Percentiles rank a stretch among this genome's conserved stretches.
Conservation (phyloP, 2,329 filamentous ascomycete species). For the Rhynchosporium graminicola region DNA sequence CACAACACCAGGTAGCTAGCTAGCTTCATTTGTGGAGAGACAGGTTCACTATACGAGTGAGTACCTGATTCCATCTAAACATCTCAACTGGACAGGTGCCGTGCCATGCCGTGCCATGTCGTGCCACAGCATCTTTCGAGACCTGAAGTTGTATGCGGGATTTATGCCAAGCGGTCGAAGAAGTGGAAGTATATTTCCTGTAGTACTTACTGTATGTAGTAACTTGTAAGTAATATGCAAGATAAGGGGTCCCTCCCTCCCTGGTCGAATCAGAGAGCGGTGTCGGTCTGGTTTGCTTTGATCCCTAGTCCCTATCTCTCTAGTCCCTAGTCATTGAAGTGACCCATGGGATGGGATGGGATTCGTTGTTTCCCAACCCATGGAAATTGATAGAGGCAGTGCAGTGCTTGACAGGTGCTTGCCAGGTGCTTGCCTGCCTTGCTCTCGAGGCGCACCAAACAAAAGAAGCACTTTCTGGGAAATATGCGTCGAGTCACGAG, state of each 20-base stretch:
- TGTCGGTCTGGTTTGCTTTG: background rate
- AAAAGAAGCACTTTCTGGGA: background rate
- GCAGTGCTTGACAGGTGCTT: background rate
- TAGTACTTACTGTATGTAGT: too few species aligned
- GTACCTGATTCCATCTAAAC: background rate
- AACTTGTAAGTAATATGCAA: background rate
- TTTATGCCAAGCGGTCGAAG: background rate
- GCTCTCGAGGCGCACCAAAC: background rate
- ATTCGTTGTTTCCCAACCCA: background rate
- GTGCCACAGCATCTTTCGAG: background rate
- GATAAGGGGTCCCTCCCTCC: background rate
- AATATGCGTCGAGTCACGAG: background rate
- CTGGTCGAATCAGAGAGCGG: slow-evolving; percentile 9
- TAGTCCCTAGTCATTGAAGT: background rate
- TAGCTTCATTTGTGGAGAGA: background rate
- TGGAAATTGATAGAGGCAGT: slow-evolving; percentile 4
- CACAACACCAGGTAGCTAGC: background rate
- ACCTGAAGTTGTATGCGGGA: slow-evolving; percentile 11
- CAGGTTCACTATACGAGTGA: background rate
- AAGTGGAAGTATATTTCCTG: background rate
- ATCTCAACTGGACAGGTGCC: background rate
- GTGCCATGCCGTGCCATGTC: too few species aligned
- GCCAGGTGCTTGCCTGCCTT: slow-evolving; percentile 14
- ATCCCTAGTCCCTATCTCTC: background rate
- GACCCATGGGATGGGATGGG: background rate